phyloP scores from a whole-genome alignment of 305 asterid genomes.

The Ajuga reptans region DNA sequence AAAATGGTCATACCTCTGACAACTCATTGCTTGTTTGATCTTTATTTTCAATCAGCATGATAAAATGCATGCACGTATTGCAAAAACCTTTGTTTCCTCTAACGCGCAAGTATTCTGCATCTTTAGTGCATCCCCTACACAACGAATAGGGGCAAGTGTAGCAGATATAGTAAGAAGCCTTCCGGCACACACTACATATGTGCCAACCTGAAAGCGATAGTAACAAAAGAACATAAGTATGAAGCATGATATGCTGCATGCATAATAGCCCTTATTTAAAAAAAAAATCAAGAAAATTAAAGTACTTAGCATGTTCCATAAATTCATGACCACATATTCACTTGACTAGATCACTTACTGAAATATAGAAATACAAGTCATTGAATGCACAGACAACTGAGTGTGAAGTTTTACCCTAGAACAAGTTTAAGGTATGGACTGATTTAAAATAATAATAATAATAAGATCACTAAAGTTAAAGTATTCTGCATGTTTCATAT shows the following conservation, averaged over 20 bases:
- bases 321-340: no score
- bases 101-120: constrained; percentile 48
- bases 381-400: no score
- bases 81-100: constrained; percentile 86
- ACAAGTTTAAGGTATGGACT: no score
- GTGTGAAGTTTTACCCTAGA: no score
- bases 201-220: constrained; percentile 73
- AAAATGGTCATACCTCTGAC: constrained; percentile 46
- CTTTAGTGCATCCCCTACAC: constrained; percentile 72
- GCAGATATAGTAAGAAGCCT: constrained; percentile 63
- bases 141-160: constrained; percentile 78
- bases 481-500: background rate
- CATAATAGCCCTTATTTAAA: no score
- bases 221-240: constrained; percentile 15
- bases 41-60: constrained; percentile 75
- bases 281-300: no score
- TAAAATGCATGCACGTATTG: constrained; percentile 66
- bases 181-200: constrained; percentile 74
- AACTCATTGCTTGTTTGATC: constrained; percentile 49
- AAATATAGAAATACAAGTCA: no score
- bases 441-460: background rate
- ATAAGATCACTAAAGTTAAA: background rate
- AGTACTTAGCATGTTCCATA: no score
- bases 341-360: no score
- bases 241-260: background rate